Conservation (phyloP, 257 asterid species). For the Lavandula angustifolia region DNA sequence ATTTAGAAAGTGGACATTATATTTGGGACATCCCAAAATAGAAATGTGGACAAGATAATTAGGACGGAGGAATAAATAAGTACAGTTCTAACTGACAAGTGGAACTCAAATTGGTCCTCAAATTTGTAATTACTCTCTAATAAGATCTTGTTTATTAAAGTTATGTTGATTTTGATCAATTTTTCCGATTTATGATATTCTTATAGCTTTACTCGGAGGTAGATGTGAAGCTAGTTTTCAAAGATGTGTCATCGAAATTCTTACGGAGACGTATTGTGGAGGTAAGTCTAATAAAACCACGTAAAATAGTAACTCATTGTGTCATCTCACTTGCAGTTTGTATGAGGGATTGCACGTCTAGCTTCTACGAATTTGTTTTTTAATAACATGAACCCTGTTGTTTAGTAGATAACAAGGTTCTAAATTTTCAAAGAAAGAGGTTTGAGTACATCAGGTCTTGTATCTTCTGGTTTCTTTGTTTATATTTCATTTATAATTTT, state of each 20-base stretch:
- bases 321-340: conserved; percentile 20
- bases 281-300: conserved; percentile 46
- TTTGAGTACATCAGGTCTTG: conserved; percentile 18
- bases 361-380: neutral
- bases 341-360: conserved; percentile 4
- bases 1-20: too few relatives aligned
- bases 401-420: neutral
- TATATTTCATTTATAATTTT: conserved; percentile 1
- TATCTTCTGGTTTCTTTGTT: conserved; percentile 17
- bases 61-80: too few relatives aligned
- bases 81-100: conserved; percentile 1
- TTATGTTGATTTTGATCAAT: conserved; percentile 2
- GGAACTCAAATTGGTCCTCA: conserved; percentile 14
- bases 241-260: conserved; percentile 81
- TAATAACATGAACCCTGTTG: conserved; percentile 17
- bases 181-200: conserved; percentile 16
- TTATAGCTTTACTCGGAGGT: conserved; percentile 77
- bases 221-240: conserved; percentile 93
- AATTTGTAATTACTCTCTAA: conserved; percentile 1
- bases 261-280: conserved; percentile 89
- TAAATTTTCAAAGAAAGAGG: too few relatives aligned
- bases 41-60: too few relatives aligned
- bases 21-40: too few relatives aligned
- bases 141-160: conserved; percentile 21
- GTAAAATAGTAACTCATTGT: conserved; percentile 14